phyloP scores from a whole-genome alignment of 2,329 filamentous ascomycete genomes.

The Didymella pinodella region DNA sequence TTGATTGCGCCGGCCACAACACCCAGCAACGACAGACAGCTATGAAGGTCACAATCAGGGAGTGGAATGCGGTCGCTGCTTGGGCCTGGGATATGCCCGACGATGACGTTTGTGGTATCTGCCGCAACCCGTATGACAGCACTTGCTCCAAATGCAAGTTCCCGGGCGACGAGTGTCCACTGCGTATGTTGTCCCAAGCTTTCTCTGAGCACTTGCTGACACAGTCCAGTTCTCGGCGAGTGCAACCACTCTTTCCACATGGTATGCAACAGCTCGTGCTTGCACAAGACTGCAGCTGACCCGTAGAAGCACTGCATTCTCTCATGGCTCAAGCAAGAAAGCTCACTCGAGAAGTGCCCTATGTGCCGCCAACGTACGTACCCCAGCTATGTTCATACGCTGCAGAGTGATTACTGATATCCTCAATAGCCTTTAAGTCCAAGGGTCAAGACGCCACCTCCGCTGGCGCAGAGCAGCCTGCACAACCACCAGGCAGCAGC shows the following conservation, averaged over 20 bases:
- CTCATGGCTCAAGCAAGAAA: conserved; percentile 95
- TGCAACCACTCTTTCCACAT: conserved; percentile 99
- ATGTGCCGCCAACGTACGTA: conserved; percentile 94
- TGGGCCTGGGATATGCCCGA: conserved; percentile 99
- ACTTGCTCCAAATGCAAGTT: conserved; percentile 99
- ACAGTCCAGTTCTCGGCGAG: conserved; percentile 80
- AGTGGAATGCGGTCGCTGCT: conserved; percentile 92
- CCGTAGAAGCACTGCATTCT: conserved; percentile 82
- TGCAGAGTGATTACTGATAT: conserved; percentile 23
- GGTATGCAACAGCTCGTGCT: conserved; percentile 60
- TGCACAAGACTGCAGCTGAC: conserved; percentile 13
- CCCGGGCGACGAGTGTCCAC: conserved; percentile 91
- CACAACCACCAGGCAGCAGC: conserved; percentile 34
- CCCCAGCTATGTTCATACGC: too few species aligned
- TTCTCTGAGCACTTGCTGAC: conserved; percentile 19
- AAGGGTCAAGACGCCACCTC: conserved; percentile 47
- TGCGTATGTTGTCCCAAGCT: conserved; percentile 67
- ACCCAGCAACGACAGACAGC: conserved; percentile 21
- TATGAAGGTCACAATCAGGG: conserved; percentile 96
- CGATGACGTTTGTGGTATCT: conserved; percentile 98
- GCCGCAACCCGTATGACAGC: conserved; percentile 95
- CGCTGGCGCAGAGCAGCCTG: conserved; percentile 22
- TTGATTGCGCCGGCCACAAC: conserved; percentile 14
- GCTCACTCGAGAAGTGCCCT: conserved; percentile 90
- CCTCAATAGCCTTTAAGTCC: conserved; percentile 48